Evolutionary conservation across 1,139 yeast genomes (phyloP).

Genomic region (Suhomyces anneliseae): DNA sequence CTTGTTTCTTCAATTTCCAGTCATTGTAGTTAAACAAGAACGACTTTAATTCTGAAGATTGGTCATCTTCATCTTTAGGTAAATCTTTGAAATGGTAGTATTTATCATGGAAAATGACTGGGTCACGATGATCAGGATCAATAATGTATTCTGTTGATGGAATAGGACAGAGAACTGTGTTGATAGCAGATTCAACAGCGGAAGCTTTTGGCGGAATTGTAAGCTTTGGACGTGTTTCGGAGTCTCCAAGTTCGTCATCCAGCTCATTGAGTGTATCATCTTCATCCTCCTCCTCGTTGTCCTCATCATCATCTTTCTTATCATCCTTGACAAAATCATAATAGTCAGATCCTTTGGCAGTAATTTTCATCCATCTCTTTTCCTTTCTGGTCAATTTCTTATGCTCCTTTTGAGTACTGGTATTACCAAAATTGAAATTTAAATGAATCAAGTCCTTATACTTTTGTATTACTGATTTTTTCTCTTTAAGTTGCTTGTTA

Average conservation of each 20-base stretch:
- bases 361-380: slow-evolving; percentile 25
- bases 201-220: slow-evolving; percentile 48
- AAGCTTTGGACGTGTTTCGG: slow-evolving; percentile 12
- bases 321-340: neutral
- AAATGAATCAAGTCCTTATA: slow-evolving; percentile 24
- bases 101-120: slow-evolving; percentile 77
- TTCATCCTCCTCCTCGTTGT: slow-evolving; percentile 6
- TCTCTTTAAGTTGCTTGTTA: slow-evolving; percentile 4
- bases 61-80: slow-evolving; percentile 36
- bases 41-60: slow-evolving; percentile 6
- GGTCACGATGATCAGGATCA: slow-evolving; percentile 46
- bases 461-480: slow-evolving; percentile 8
- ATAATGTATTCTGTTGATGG: slow-evolving; percentile 37
- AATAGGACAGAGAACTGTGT: slow-evolving; percentile 43
- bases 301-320: slow-evolving; percentile 1
- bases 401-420: slow-evolving; percentile 8
- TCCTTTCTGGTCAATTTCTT: slow-evolving; percentile 23
- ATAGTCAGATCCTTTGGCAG: slow-evolving; percentile 24
- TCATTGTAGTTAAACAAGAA: slow-evolving; percentile 21
- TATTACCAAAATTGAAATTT: slow-evolving; percentile 13
- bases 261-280: slow-evolving; percentile 5
- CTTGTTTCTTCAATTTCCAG: slow-evolving; percentile 28
- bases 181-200: slow-evolving; percentile 45
- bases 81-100: slow-evolving; percentile 64
- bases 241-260: slow-evolving; percentile 1